These are phyloP conservation scores for Trametes punicea DNA, from an alignment of 768 basidiomycete genomes.

Conservation along the genomic window DNA sequence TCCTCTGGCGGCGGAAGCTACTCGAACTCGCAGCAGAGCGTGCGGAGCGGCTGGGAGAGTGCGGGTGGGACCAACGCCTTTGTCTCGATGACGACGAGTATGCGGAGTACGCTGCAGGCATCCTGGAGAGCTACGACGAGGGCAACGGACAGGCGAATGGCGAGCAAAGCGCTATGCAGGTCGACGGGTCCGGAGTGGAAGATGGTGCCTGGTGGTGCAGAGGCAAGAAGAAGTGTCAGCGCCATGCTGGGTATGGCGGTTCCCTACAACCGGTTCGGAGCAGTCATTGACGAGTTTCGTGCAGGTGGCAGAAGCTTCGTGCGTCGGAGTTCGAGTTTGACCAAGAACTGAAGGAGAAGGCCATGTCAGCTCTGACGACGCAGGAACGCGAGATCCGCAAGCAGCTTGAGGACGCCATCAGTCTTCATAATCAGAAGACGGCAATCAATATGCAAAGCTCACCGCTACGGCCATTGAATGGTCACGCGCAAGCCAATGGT, in stretches of 20 bases:
- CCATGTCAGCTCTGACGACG: constrained; percentile 61
- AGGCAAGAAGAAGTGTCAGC: constrained; percentile 70
- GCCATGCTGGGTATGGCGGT: constrained; percentile 65
- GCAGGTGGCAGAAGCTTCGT: constrained; percentile 79
- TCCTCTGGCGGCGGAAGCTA: constrained; percentile 67
- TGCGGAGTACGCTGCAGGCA: constrained; percentile 61
- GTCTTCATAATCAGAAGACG: constrained; percentile 21
- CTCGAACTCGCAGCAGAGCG: constrained; percentile 65
- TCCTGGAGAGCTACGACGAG: constrained; percentile 68
- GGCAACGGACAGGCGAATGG: constrained; percentile 30
- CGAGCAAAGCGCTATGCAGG: constrained; percentile 36
- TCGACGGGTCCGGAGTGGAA: constrained; percentile 30
- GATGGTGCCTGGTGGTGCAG: constrained; percentile 75
- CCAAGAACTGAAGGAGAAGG: constrained; percentile 70
- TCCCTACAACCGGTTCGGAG: constrained; percentile 5
- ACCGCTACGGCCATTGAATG: constrained; percentile 24
- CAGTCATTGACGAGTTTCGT: background rate
- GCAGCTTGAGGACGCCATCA: constrained; percentile 67
- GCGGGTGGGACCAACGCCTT: constrained; percentile 88
- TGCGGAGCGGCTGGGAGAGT: constrained; percentile 61
- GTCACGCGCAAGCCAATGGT: constrained; percentile 29
- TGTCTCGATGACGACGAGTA: constrained; percentile 82
- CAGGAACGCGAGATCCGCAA: constrained; percentile 77
- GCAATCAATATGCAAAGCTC: constrained; percentile 2
- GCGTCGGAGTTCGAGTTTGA: constrained; percentile 69